Evolutionary conservation across 441 rosid genomes (phyloP), one percentile per base, ranked within the genome.

Genomic region (Adansonia gregorii): DNA sequence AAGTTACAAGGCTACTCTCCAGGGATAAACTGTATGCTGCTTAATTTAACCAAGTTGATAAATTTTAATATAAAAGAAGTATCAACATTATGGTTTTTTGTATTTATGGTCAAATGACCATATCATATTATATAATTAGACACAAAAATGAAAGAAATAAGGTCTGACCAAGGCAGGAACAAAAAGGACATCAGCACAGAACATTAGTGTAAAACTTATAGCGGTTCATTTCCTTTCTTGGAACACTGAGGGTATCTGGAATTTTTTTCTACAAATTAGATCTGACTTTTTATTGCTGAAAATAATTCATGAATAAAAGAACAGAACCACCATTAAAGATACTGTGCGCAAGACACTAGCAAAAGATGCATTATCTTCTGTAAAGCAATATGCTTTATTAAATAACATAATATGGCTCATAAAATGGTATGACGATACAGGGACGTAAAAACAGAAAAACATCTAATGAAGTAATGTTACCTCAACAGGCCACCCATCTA

Each of bases 401-500:
- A 49, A 8, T 6, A 48, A 8, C 45, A 46, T 15, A 17, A 15
- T 3, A 45, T 43, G 24, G 35, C 10, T 46, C 46, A 59, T 19
- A 5, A 45, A 49, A 60, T 8, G 48, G 41, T 49, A 55, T 39
- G 22, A 72, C 55, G 19, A 71, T 70, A 58, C 59, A 60, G 72
- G 60, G 48, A 19, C 68, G 59, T 8, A 17, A 52, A 11, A 78
- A 69, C 65, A 67, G 43, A 11, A 79, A 66, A 5, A 22, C 14
- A 17, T 61, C 9, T 39, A 69, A 24, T 52, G 68, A 74, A 58
- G 8, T 15, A 81, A 77, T 35, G 6, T 54, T 87, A 89, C 97
- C 93, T 91, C 89, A 78, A 74, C 71, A 64, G 88, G 89, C 97
- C 97, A 92, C 76, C 97, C 97, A 80, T 92, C 97, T 72, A 92